A percentile compares a stretch with the other conserved stretches of the same genome.
Evolutionary conservation across 192 early-diverging fungal genomes (phyloP).

Genomic region (Neocallimastix lanati): DNA sequence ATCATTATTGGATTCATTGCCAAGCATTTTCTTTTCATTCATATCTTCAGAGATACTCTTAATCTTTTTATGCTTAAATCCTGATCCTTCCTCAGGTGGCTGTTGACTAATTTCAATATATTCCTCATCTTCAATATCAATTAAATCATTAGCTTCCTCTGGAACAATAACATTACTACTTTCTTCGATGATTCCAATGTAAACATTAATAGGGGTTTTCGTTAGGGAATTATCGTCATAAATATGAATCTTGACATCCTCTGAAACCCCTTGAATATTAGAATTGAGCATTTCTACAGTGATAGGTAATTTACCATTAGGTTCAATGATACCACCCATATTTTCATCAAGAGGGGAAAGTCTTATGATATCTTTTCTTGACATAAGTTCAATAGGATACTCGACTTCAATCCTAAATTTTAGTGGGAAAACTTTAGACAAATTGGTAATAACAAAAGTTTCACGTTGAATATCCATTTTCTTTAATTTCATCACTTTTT

Average conservation of each 20-base stretch:
- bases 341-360: slow-evolving; percentile 37
- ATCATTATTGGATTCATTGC: too few species aligned
- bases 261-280: too few species aligned
- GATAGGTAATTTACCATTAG: slow-evolving; percentile 33
- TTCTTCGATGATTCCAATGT: too few species aligned
- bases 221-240: slow-evolving; percentile 45
- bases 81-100: too few species aligned
- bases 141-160: not conserved
- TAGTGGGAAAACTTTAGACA: too few species aligned
- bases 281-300: slow-evolving; percentile 39
- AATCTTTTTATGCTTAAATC: too few species aligned
- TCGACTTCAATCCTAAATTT: too few species aligned
- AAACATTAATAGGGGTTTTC: slow-evolving; percentile 33
- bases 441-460: slow-evolving; percentile 38
- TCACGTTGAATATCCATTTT: slow-evolving; percentile 12
- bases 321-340: slow-evolving; percentile 32
- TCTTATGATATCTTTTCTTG: too few species aligned
- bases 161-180: not conserved
- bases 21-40: not conserved
- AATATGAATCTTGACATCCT: too few species aligned
- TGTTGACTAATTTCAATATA: too few species aligned
- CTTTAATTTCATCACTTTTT: not conserved
- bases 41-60: not conserved
- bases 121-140: not conserved
- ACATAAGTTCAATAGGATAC: too few species aligned